These are phyloP conservation scores for Debaryomyces sp. DNA, from an alignment of 1,139 yeast species.

Conservation along the genomic window DNA sequence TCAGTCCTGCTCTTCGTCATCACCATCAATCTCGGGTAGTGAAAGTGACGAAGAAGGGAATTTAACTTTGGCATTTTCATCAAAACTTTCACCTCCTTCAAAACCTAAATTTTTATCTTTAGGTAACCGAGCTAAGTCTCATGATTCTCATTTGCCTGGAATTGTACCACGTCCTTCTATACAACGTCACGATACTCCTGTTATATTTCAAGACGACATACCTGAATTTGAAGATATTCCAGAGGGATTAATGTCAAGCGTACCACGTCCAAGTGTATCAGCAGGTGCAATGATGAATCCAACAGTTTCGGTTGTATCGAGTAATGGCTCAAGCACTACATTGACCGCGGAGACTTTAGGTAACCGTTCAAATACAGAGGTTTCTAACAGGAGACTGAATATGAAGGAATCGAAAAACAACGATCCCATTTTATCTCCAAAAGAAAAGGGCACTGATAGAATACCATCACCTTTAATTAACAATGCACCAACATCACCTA, in stretches of 20 bases:
- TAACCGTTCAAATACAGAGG: not conserved
- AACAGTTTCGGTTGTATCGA: conserved; percentile 16
- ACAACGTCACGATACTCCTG: conserved; percentile 26
- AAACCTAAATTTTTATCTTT: conserved; percentile 41
- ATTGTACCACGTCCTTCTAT: conserved; percentile 19
- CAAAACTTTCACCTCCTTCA: conserved; percentile 39
- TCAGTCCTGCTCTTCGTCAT: conserved; percentile 7
- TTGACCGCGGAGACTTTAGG: conserved; percentile 17
- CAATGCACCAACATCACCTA: conserved; percentile 28
- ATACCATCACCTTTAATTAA: conserved; percentile 25
- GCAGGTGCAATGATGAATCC: conserved; percentile 16
- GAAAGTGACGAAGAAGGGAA: conserved; percentile 51
- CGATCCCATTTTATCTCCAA: not conserved
- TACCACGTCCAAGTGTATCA: conserved; percentile 27
- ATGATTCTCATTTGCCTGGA: conserved; percentile 44
- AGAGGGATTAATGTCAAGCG: conserved; percentile 32
- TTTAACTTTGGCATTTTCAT: conserved; percentile 55
- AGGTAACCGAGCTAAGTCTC: conserved; percentile 43
- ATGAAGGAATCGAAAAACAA: not conserved
- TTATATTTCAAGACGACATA: conserved; percentile 30
- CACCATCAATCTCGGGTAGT: conserved; percentile 19
- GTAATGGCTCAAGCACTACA: conserved; percentile 25
- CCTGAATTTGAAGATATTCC: conserved; percentile 51
- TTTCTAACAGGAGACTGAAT: not conserved
- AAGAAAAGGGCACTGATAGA: conserved; percentile 9